A percentile compares a stretch with the other conserved stretches of the same genome.
Evolutionary conservation across 192 early-diverging fungal genomes (phyloP).

Genomic region (Ambispora gerdemannii): DNA sequence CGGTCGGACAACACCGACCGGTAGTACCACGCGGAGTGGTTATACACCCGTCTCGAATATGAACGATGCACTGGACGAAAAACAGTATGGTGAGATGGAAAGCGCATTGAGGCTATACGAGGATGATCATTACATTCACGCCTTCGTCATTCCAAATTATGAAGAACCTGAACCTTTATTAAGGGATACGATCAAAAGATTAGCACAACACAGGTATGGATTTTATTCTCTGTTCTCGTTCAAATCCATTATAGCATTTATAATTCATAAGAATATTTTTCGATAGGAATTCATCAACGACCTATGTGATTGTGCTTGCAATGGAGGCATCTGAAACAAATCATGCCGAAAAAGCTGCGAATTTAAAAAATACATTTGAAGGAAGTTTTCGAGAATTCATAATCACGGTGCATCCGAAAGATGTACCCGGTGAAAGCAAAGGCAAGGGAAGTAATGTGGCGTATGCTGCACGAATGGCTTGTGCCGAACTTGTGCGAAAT

Average conservation of each 20-base stretch:
- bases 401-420: conserved; percentile 64
- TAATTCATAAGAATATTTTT: background rate
- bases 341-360: conserved; percentile 52
- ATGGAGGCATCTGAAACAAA: conserved; percentile 73
- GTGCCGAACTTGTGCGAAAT: conserved; percentile 33
- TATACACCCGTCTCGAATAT: conserved; percentile 4
- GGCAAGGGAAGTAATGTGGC: conserved; percentile 74
- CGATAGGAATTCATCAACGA: conserved; percentile 43
- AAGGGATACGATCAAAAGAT: conserved; percentile 65
- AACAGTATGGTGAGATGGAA: conserved; percentile 36
- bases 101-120: conserved; percentile 34
- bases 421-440: conserved; percentile 63
- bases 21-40: background rate
- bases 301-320: conserved; percentile 64
- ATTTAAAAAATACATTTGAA: conserved; percentile 51
- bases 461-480: conserved; percentile 53
- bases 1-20: background rate
- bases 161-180: conserved; percentile 64
- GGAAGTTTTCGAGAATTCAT: conserved; percentile 66
- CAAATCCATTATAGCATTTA: too few relatives aligned
- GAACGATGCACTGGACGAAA: background rate
- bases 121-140: conserved; percentile 52
- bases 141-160: conserved; percentile 73
- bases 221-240: too few relatives aligned
- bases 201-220: conserved; percentile 60